A percentile compares a stretch with the other conserved stretches of the same genome.
These are phyloP conservation scores for Blepharisma stoltei DNA, from an alignment of 73 alveolate species.

Conservation along the genomic window DNA sequence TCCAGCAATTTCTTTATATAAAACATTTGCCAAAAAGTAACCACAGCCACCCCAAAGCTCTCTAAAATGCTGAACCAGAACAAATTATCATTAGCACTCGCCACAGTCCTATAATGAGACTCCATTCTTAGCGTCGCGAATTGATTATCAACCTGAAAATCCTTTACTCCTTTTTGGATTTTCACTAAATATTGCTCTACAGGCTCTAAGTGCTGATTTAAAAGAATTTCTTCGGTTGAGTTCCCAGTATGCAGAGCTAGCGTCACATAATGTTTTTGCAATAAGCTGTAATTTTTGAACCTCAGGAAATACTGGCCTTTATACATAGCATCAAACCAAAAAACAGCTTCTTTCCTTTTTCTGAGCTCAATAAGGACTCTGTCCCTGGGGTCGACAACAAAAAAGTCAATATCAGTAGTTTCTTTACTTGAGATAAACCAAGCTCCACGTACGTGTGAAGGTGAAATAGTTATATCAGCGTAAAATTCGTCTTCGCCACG, in stretches of 20 bases:
- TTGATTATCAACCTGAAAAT: not conserved
- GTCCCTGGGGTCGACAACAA: not conserved
- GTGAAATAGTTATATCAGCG: not conserved
- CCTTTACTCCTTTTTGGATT: not conserved
- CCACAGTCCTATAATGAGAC: constrained; percentile 7
- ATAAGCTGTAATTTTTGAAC: not conserved
- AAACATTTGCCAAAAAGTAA: not conserved
- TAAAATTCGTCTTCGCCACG: constrained; percentile 26
- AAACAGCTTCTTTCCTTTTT: not conserved
- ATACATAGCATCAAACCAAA: not conserved
- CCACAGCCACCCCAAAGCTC: not conserved
- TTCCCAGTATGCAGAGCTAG: not conserved
- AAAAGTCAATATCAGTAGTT: not conserved
- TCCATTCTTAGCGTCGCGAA: not conserved
- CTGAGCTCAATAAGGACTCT: not conserved
- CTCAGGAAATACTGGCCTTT: not conserved
- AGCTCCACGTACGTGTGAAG: constrained; percentile 28
- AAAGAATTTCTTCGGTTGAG: constrained; percentile 2
- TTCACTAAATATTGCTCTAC: not conserved
- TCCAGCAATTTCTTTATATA: not conserved
- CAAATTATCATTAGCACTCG: not conserved
- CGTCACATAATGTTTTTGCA: not conserved
- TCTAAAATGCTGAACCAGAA: constrained; percentile 4
- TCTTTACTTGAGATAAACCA: not conserved
- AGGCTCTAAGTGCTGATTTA: not conserved